Evolutionary conservation across 208 protist genomes (phyloP).

Genomic region (Tetramitus jugosus): DNA sequence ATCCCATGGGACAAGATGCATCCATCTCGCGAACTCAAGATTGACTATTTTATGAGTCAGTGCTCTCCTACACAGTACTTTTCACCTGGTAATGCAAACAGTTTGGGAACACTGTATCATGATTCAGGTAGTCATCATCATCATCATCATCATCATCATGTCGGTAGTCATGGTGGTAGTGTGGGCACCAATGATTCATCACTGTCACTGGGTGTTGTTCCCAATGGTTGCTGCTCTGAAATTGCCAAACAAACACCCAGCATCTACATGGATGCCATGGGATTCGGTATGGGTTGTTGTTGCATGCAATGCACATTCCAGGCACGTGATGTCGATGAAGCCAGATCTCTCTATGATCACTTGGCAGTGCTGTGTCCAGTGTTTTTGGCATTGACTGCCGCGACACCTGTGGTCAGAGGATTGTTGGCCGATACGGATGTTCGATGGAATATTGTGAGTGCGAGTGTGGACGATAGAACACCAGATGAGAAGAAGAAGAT

Average conservation of each 20-base stretch:
- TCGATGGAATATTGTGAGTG: constrained; percentile 88
- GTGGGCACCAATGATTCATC: constrained; percentile 55
- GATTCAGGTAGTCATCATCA: constrained; percentile 15
- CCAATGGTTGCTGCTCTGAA: no score
- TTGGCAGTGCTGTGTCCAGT: constrained; percentile 83
- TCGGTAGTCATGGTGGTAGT: no score
- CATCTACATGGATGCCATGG: constrained; percentile 99
- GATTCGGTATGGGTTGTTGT: constrained; percentile 96
- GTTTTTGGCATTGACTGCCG: constrained; percentile 89
- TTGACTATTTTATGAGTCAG: not conserved
- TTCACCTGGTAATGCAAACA: constrained; percentile 62
- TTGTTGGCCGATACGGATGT: constrained; percentile 87
- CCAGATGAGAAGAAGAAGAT: constrained; percentile 64
- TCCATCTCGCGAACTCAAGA: not conserved
- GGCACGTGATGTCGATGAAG: constrained; percentile 73
- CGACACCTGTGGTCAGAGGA: constrained; percentile 90
- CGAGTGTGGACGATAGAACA: constrained; percentile 91
- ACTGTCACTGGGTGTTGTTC: constrained; percentile 64
- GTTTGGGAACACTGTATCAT: constrained; percentile 1
- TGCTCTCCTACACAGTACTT: constrained; percentile 42
- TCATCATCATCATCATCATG: constrained; percentile 38
- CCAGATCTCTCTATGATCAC: constrained; percentile 92
- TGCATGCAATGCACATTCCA: constrained; percentile 97
- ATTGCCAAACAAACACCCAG: constrained; percentile 68
- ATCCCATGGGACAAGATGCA: constrained; percentile 31